Conservation (phyloP, 352 stramenopile species). For the Peronospora farinosa region DNA sequence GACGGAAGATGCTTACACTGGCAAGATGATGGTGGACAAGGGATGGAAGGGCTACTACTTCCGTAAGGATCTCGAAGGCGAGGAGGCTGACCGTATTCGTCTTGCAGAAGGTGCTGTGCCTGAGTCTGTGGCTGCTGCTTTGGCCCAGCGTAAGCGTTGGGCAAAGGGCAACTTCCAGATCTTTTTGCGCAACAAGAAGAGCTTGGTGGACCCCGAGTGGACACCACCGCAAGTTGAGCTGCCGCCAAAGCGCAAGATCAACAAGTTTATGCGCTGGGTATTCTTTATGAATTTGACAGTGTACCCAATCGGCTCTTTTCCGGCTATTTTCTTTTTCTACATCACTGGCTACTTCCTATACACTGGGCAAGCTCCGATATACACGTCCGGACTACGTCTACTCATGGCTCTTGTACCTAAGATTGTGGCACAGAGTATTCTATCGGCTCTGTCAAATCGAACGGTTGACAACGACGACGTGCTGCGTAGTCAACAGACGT, state of each 20-base stretch:
- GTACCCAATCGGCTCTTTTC: slow-evolving; percentile 70
- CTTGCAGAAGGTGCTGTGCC: slow-evolving; percentile 57
- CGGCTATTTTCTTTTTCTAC: slow-evolving; percentile 73
- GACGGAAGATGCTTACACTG: slow-evolving; percentile 71
- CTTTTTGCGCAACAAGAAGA: slow-evolving; percentile 59
- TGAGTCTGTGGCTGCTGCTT: slow-evolving; percentile 51
- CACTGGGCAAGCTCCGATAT: slow-evolving; percentile 64
- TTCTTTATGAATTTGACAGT: slow-evolving; percentile 80
- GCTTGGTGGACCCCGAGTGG: slow-evolving; percentile 58
- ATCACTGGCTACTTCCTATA: slow-evolving; percentile 72
- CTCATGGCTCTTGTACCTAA: slow-evolving; percentile 68
- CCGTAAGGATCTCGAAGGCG: slow-evolving; percentile 67
- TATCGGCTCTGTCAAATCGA: slow-evolving; percentile 63
- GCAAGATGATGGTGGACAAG: slow-evolving; percentile 80
- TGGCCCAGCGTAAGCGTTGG: slow-evolving; percentile 69
- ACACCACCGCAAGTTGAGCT: slow-evolving; percentile 40
- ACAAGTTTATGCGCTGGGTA: slow-evolving; percentile 72
- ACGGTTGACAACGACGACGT: slow-evolving; percentile 72
- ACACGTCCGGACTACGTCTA: slow-evolving; percentile 55
- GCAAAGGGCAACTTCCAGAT: slow-evolving; percentile 79
- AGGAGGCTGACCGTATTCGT: slow-evolving; percentile 61
- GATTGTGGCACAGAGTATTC: slow-evolving; percentile 61
- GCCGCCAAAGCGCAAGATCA: slow-evolving; percentile 56
- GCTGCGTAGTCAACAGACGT: slow-evolving; percentile 65
- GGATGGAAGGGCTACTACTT: slow-evolving; percentile 75